Evolutionary conservation across 805 yeast species (phyloP), one percentile per base, ranked within the genome.

Genomic region (Metschnikowia drakensbergensis): DNA sequence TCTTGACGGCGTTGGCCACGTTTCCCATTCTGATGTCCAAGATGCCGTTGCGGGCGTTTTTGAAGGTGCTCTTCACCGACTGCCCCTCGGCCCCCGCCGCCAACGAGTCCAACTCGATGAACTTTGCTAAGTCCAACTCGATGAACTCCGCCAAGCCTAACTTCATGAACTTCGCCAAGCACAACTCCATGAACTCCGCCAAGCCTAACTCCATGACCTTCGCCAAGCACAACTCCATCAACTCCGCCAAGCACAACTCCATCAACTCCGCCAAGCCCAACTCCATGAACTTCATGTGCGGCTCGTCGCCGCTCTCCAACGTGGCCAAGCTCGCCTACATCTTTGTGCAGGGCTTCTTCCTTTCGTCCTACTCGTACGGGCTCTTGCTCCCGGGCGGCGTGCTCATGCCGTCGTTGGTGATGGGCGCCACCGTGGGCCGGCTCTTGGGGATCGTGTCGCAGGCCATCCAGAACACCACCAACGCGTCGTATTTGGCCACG

Each of bases 341-440:
- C 13, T 62, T 72, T 0, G 37, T 76, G 0, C 74, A 77, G 45
- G 89, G 86, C 1, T 74, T 82, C 44, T 47, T 83, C 0, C 67
- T 86, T n/a, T 71, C 88, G 0, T 76, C 88, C 0, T 83, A 84
- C 55, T 74, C 92, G 0, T 86, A 80, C 63, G 90, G 95, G 1
- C 71, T 83, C 1, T 71, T 76, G 27, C 69, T 89, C 10, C 86
- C 90, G 0, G 87, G 88, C 1, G 90, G 89, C 5, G 69, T 83
- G 1, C 60, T 83, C 37, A 76, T 81, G 76, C 88, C 88, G 0
- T 77, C 84, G 0, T 61, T 83, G 43, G 82, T 79, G 0, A 66
- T 83, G 13, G 89, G 89, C 10, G 88, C 82, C 0, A 65, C 79
- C 0, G 61, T 74, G 26, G 88, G 88, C 0, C 62, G 88, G 45